Evolutionary conservation across 805 yeast species (phyloP).

Genomic region (Candida sakaeoensis): DNA sequence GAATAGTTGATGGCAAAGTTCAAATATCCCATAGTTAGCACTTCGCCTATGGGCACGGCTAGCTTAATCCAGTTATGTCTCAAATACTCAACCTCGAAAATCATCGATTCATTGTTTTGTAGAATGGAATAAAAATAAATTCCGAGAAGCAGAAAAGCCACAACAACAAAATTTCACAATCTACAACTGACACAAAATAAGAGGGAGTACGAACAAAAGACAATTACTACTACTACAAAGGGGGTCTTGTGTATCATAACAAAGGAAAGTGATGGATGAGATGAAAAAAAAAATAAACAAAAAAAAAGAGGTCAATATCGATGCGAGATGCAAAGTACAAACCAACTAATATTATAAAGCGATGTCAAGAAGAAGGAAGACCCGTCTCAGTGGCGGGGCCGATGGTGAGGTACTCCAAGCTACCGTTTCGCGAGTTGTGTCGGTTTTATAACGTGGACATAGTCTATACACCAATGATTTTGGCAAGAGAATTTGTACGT

Average conservation of each 20-base stretch:
- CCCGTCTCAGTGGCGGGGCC: slow-evolving; percentile 65
- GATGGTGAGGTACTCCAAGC: slow-evolving; percentile 93
- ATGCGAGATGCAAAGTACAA: slow-evolving; percentile 22
- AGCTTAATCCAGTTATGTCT: slow-evolving; percentile 11
- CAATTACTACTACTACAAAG: no score
- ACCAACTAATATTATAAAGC: slow-evolving; percentile 32
- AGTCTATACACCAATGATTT: slow-evolving; percentile 93
- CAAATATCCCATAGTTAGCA: slow-evolving; percentile 34
- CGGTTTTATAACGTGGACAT: slow-evolving; percentile 73
- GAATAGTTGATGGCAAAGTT: slow-evolving; percentile 43
- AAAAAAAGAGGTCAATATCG: no score
- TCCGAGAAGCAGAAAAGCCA: no score
- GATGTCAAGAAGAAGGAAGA: slow-evolving; percentile 21
- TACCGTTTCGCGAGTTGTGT: slow-evolving; percentile 80
- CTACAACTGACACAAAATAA: not conserved
- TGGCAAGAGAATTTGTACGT: slow-evolving; percentile 91
- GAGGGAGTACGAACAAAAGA: not conserved
- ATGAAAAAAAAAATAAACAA: not conserved
- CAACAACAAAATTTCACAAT: not conserved
- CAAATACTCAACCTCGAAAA: not conserved
- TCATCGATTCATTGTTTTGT: slow-evolving; percentile 1
- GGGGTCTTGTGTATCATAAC: not conserved
- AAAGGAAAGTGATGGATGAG: not conserved
- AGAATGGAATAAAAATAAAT: not conserved
- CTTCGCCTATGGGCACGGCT: slow-evolving; percentile 24